A percentile compares a stretch with the other conserved stretches of the same genome.
These are phyloP conservation scores for Clavulina sp. DNA, from an alignment of 768 basidiomycete genomes.

Conservation along the genomic window DNA sequence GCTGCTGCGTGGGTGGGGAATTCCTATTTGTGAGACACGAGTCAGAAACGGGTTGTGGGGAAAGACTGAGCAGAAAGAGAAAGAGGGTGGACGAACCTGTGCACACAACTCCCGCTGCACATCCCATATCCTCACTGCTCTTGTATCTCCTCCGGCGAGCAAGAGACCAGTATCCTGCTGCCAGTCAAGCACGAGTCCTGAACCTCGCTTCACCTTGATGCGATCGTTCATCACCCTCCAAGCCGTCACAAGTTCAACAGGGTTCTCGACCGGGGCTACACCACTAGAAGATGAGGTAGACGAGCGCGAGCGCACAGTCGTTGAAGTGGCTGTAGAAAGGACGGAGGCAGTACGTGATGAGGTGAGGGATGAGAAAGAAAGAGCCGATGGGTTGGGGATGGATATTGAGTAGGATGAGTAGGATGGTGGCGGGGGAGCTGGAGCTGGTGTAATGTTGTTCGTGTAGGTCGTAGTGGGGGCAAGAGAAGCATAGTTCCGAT, in stretches of 20 bases:
- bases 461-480: no score
- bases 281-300: no score
- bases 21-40: constrained; percentile 34
- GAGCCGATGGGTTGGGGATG: no score
- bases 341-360: no score
- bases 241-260: constrained; percentile 81
- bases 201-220: constrained; percentile 40
- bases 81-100: constrained; percentile 30
- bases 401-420: no score
- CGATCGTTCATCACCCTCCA: constrained; percentile 79
- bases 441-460: no score
- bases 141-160: constrained; percentile 82
- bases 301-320: no score
- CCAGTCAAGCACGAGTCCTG: constrained; percentile 84
- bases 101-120: constrained; percentile 72
- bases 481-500: constrained; percentile 86
- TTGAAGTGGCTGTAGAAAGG: no score
- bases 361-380: no score
- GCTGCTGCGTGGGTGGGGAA: constrained; percentile 79
- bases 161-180: constrained; percentile 73
- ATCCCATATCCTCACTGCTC: constrained; percentile 85
- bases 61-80: no score
- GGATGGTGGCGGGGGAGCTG: no score
- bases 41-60: neutral
- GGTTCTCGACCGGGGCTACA: constrained; percentile 44